These are phyloP conservation scores for Bruguiera parviflora DNA, from an alignment of 345 rosid species.

Conservation along the genomic window DNA sequence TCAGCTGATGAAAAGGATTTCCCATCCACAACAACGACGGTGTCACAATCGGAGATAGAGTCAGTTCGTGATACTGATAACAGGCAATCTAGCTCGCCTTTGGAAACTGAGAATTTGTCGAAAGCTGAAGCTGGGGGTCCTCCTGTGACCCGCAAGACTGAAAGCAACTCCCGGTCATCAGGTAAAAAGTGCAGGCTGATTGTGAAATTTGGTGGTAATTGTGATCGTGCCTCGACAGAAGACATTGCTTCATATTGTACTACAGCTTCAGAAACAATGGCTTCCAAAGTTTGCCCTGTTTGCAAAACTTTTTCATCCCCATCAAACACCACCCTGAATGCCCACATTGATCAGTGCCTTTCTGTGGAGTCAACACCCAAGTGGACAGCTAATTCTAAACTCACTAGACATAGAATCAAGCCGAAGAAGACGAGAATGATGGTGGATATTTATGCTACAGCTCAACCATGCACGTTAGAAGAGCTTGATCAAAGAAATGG, in stretches of 20 bases:
- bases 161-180: slow-evolving; percentile 29
- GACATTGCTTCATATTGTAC: slow-evolving; percentile 60
- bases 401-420: slow-evolving; percentile 66
- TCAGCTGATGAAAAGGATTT: slow-evolving; percentile 51
- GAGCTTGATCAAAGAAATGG: slow-evolving; percentile 93
- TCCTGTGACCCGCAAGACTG: slow-evolving; percentile 34
- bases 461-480: slow-evolving; percentile 65
- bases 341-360: slow-evolving; percentile 97
- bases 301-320: slow-evolving; percentile 94
- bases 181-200: slow-evolving; percentile 70
- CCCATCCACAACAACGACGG: slow-evolving; percentile 47
- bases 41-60: slow-evolving; percentile 54
- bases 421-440: slow-evolving; percentile 68
- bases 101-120: slow-evolving; percentile 29
- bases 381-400: slow-evolving; percentile 58
- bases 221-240: slow-evolving; percentile 59
- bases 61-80: slow-evolving; percentile 30
- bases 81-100: slow-evolving; percentile 36
- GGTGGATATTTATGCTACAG: slow-evolving; percentile 77
- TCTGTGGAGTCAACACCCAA: slow-evolving; percentile 61
- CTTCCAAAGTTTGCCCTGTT: slow-evolving; percentile 94
- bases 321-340: slow-evolving; percentile 95
- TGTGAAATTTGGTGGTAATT: slow-evolving; percentile 63
- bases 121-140: slow-evolving; percentile 32
- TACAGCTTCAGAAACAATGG: slow-evolving; percentile 62